Evolutionary conservation across 2,329 filamentous ascomycete species (phyloP).

Genomic region (Plectosphaerella sp.): DNA sequence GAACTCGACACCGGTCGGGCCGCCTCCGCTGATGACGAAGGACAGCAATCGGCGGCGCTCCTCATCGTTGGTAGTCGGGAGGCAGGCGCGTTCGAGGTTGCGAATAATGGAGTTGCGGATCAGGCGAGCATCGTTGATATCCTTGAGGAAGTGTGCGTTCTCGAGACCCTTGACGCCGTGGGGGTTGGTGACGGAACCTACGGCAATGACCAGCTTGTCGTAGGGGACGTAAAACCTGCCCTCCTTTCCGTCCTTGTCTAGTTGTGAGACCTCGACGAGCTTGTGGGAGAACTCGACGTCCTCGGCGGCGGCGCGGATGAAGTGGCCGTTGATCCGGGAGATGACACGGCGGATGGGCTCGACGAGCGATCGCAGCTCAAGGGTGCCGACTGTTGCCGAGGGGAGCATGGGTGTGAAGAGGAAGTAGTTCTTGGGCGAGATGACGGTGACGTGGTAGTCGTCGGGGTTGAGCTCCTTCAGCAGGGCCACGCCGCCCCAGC

Average conservation of each 20-base stretch:
- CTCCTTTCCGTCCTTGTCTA: conserved; percentile 66
- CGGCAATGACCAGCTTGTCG: conserved; percentile 90
- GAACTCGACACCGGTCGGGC: conserved; percentile 95
- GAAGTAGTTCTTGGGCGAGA: conserved; percentile 95
- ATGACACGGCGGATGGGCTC: conserved; percentile 90
- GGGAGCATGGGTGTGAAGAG: conserved; percentile 97
- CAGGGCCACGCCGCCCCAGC: conserved; percentile 91
- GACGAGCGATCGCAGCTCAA: conserved; percentile 85
- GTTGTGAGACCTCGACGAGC: conserved; percentile 79
- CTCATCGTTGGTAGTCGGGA: conserved; percentile 88
- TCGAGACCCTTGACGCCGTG: conserved; percentile 95
- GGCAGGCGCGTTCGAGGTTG: conserved; percentile 84
- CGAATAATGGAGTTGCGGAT: conserved; percentile 86
- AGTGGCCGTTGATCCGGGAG: conserved; percentile 74
- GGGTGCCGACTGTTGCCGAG: conserved; percentile 90
- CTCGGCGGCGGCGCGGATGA: conserved; percentile 80
- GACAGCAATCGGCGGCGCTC: conserved; percentile 85
- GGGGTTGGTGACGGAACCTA: conserved; percentile 88
- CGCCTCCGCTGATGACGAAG: conserved; percentile 93
- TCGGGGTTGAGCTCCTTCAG: conserved; percentile 86
- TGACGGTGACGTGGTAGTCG: conserved; percentile 92
- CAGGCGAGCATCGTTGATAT: conserved; percentile 83
- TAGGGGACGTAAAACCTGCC: conserved; percentile 90
- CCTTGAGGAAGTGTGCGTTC: conserved; percentile 91
- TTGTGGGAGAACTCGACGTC: conserved; percentile 91